These are phyloP conservation scores for Pharus latifolius DNA, from an alignment of 176 grass and related monocot genomes.

Conservation along the genomic window DNA sequence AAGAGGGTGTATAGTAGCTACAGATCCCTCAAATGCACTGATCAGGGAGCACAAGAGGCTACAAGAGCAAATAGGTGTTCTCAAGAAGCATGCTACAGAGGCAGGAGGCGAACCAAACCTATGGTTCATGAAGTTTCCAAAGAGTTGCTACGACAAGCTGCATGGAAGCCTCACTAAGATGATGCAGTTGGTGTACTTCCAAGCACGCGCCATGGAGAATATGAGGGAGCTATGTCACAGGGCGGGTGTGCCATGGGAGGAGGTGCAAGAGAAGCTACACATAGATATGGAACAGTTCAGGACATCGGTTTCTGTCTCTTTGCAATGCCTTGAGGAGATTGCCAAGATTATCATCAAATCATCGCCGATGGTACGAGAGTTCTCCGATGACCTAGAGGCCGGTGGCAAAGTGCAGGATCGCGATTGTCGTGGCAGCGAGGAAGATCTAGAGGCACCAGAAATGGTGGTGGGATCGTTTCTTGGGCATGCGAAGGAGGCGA, in stretches of 20 bases:
- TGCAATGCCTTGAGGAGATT: slow-evolving; percentile 19
- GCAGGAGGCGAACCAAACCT: slow-evolving; percentile 49
- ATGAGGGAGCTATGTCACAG: neutral
- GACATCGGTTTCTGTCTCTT: neutral
- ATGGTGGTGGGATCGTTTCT: slow-evolving; percentile 27
- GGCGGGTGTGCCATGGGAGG: neutral
- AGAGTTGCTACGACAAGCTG: slow-evolving; percentile 26
- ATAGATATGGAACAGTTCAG: slow-evolving; percentile 33
- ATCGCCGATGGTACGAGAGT: neutral
- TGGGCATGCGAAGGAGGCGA: neutral
- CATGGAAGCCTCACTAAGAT: slow-evolving; percentile 44
- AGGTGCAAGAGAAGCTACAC: slow-evolving; percentile 4
- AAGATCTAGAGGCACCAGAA: neutral
- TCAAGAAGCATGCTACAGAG: slow-evolving; percentile 32
- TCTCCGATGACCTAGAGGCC: slow-evolving; percentile 15
- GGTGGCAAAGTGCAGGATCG: slow-evolving; percentile 7
- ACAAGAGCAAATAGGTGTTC: slow-evolving; percentile 16
- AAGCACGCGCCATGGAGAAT: slow-evolving; percentile 11
- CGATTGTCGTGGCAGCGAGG: neutral
- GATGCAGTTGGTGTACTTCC: slow-evolving; percentile 41
- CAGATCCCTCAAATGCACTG: neutral
- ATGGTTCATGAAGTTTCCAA: slow-evolving; percentile 52
- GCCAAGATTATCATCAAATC: no score
- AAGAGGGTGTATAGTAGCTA: neutral
- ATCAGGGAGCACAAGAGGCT: slow-evolving; percentile 8